Percentiles rank a stretch among this genome's conserved stretches.
Conservation (phyloP, 2,329 filamentous ascomycete genomes). For the Aureobasidium lini region DNA sequence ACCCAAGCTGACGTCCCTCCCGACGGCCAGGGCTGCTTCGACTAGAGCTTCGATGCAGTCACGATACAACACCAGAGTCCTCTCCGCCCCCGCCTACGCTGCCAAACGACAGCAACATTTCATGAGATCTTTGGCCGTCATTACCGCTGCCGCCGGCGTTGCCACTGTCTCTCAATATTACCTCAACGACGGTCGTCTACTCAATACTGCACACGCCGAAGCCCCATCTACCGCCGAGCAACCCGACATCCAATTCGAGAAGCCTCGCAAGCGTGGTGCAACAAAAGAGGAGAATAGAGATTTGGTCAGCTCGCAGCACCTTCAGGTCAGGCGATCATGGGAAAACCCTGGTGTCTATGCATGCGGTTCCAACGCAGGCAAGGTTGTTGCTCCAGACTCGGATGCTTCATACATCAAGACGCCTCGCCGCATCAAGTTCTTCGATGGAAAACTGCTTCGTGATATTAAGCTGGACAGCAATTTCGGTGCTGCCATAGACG, state of each 20-base stretch:
- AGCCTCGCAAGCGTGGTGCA: constrained; percentile 46
- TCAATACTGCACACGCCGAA: constrained; percentile 40
- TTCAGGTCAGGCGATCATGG: constrained; percentile 77
- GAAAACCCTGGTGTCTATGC: constrained; percentile 82
- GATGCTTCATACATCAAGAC: constrained; percentile 71
- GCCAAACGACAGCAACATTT: constrained; percentile 40
- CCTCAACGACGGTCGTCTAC: constrained; percentile 31
- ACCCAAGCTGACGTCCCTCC: not conserved
- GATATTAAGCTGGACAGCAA: constrained; percentile 78
- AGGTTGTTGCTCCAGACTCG: constrained; percentile 78
- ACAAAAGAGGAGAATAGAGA: constrained; percentile 68
- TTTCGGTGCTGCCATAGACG: constrained; percentile 80
- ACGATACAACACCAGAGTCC: constrained; percentile 14
- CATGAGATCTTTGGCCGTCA: constrained; percentile 34
- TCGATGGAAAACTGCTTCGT: constrained; percentile 74
- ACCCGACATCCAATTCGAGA: constrained; percentile 60
- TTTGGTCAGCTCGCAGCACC: constrained; percentile 73
- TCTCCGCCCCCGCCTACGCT: constrained; percentile 28
- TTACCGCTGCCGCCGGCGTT: constrained; percentile 36
- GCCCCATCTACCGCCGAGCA: constrained; percentile 35
- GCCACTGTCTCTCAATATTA: constrained; percentile 39
- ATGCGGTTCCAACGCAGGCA: constrained; percentile 83
- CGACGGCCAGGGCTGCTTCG: constrained; percentile 17
- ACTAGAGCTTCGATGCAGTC: constrained; percentile 19
- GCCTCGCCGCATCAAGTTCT: constrained; percentile 70